These are phyloP conservation scores for Claviceps arundinis DNA, from an alignment of 2,329 filamentous ascomycete genomes.

Conservation along the genomic window DNA sequence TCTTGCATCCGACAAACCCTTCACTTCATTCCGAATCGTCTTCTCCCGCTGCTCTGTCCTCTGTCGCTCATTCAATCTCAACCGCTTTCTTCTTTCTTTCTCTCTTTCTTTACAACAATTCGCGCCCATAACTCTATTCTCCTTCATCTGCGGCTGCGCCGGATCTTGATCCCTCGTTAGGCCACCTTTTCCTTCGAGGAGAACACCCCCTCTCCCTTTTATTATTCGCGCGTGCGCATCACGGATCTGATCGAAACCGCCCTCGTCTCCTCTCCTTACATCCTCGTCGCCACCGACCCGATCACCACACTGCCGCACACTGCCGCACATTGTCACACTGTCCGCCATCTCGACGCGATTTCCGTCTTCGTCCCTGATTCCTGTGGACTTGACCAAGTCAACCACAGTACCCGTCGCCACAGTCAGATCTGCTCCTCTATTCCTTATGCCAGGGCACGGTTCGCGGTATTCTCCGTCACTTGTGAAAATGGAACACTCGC, in stretches of 20 bases:
- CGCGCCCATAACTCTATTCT: neutral
- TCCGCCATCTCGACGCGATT: neutral
- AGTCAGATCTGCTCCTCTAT: constrained; percentile 6
- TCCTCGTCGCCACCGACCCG: neutral
- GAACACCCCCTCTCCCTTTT: neutral
- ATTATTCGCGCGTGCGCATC: neutral
- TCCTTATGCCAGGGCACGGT: constrained; percentile 63
- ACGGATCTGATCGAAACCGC: constrained; percentile 1
- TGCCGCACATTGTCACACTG: neutral
- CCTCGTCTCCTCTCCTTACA: neutral
- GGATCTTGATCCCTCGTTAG: constrained; percentile 4
- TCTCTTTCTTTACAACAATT: neutral
- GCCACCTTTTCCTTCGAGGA: neutral
- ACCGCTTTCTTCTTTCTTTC: constrained; percentile 1
- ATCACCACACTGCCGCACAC: neutral
- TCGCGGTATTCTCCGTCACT: constrained; percentile 61
- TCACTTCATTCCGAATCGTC: neutral
- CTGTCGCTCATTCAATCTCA: constrained; percentile 5
- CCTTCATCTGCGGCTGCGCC: constrained; percentile 9
- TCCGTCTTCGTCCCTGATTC: neutral
- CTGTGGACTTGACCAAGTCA: neutral
- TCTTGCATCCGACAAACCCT: neutral
- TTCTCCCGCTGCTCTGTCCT: constrained; percentile 5
- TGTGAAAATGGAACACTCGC: constrained; percentile 65
- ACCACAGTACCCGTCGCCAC: neutral